These are phyloP conservation scores for Phytophthora chlamydospora DNA, from an alignment of 352 stramenopile species.

Conservation along the genomic window DNA sequence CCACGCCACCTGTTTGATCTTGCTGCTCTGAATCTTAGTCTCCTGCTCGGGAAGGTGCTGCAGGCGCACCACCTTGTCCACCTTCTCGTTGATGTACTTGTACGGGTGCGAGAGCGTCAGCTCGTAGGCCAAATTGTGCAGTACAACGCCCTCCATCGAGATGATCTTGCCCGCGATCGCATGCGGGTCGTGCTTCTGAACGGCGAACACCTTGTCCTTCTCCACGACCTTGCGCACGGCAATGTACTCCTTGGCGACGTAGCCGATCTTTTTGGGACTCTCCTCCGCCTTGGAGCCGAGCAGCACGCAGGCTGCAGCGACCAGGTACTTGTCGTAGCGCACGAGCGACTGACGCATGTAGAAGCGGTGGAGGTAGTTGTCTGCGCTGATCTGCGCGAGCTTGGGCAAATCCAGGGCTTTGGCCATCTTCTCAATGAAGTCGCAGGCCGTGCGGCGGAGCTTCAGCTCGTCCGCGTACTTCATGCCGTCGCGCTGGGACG, in stretches of 20 bases:
- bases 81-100: conserved; percentile 89
- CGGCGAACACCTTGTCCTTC: conserved; percentile 79
- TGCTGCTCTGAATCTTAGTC: conserved; percentile 65
- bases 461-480: conserved; percentile 77
- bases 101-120: conserved; percentile 86
- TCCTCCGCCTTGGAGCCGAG: conserved; percentile 88
- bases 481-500: conserved; percentile 79
- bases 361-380: conserved; percentile 91
- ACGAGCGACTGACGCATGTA: conserved; percentile 87
- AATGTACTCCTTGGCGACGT: conserved; percentile 82
- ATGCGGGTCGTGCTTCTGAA: conserved; percentile 79
- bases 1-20: conserved; percentile 89
- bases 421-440: conserved; percentile 89
- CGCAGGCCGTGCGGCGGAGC: conserved; percentile 73
- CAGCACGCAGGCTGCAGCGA: conserved; percentile 82
- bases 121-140: conserved; percentile 86
- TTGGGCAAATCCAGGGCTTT: conserved; percentile 82
- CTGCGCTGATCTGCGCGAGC: conserved; percentile 81
- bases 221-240: conserved; percentile 65
- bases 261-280: conserved; percentile 75
- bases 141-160: conserved; percentile 83
- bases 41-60: conserved; percentile 56
- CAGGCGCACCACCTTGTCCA: conserved; percentile 80
- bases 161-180: conserved; percentile 77
- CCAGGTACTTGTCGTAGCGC: conserved; percentile 86